Evolutionary conservation across 2,329 filamentous ascomycete species (phyloP).

Genomic region (Phialophora chinensis): DNA sequence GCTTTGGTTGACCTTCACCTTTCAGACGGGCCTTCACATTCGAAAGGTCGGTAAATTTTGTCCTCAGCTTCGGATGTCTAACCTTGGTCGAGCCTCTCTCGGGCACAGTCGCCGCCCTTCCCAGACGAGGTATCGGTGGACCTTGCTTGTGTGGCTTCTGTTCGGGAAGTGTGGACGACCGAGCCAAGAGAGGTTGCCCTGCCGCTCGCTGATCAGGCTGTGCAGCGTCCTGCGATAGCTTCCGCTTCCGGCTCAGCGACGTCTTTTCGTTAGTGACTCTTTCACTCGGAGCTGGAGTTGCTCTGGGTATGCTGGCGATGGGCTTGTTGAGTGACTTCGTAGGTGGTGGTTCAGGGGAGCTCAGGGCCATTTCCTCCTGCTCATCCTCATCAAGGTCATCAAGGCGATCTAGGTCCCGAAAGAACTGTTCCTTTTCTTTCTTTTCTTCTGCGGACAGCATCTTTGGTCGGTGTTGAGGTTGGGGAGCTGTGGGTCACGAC

Average conservation of each 20-base stretch:
- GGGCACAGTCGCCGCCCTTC: constrained; percentile 4
- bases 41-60: constrained; percentile 27
- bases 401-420: constrained; percentile 32
- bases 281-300: constrained; percentile 5
- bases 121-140: constrained; percentile 2
- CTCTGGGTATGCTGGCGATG: not conserved
- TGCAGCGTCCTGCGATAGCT: constrained; percentile 1
- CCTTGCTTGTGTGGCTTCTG: not conserved
- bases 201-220: not conserved
- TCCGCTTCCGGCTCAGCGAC: constrained; percentile 8
- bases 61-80: not conserved
- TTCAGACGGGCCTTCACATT: constrained; percentile 51
- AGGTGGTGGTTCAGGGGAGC: not conserved
- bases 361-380: constrained; percentile 38
- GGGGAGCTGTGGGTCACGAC: not conserved
- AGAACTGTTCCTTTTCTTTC: constrained; percentile 39
- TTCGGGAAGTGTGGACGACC: not conserved
- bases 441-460: constrained; percentile 31
- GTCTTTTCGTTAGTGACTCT: not conserved
- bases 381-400: constrained; percentile 40
- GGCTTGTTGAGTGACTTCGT: not conserved
- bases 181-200: not conserved
- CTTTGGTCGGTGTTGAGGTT: constrained; percentile 2
- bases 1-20: constrained; percentile 19
- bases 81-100: not conserved